phyloP scores from a whole-genome alignment of 1,139 yeast species.

The Yamadazyma triangularis region DNA sequence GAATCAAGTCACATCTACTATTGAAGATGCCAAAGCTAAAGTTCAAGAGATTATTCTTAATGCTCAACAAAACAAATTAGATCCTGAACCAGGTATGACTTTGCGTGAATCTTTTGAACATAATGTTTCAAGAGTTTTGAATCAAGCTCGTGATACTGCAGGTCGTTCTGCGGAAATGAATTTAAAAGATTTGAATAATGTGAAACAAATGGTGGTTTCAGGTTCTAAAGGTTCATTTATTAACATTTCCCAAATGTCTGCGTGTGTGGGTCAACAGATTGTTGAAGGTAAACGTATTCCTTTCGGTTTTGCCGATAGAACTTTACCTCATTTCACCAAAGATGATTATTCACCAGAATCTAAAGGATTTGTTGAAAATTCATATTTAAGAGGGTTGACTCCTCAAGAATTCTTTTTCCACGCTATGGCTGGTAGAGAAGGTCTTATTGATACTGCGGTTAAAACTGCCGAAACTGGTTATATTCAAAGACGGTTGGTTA shows the following conservation, averaged over 20 bases:
- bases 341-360: conserved; percentile 98
- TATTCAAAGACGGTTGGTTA: conserved; percentile 97
- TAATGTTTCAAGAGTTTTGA: conserved; percentile 89
- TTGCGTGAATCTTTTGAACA: conserved; percentile 97
- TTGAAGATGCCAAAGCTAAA: conserved; percentile 85
- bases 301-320: conserved; percentile 92
- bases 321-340: conserved; percentile 95
- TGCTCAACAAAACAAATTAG: conserved; percentile 83
- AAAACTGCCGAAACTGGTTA: conserved; percentile 99
- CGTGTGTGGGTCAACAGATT: conserved; percentile 99
- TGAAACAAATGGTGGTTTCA: conserved; percentile 98
- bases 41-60: conserved; percentile 90
- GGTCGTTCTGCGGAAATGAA: conserved; percentile 98
- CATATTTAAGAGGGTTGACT: conserved; percentile 93
- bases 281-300: conserved; percentile 99
- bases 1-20: conserved; percentile 88
- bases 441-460: conserved; percentile 98
- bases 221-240: conserved; percentile 99
- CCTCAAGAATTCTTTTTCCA: conserved; percentile 99
- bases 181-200: conserved; percentile 89
- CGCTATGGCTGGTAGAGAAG: conserved; percentile 99
- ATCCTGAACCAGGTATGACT: conserved; percentile 99
- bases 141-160: conserved; percentile 98
- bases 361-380: conserved; percentile 95
- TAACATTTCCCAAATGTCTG: conserved; percentile 99